Conservation (phyloP, 768 basidiomycete genomes). For the Leccinum fibrillosum region DNA sequence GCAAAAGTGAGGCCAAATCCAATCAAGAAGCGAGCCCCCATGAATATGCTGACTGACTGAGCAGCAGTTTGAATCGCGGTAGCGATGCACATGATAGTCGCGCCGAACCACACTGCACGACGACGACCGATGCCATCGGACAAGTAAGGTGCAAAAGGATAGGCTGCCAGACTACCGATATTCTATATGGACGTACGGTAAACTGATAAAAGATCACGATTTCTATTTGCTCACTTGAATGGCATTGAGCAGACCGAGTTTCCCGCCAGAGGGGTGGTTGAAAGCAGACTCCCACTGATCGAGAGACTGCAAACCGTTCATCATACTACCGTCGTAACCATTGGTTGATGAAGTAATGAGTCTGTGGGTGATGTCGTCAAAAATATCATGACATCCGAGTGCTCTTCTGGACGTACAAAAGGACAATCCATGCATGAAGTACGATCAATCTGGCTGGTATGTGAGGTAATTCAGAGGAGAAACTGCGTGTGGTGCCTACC, state of each 20-base stretch:
- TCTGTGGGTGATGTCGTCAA: conserved; percentile 28
- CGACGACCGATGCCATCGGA: neutral
- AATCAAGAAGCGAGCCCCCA: neutral
- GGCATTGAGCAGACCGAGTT: neutral
- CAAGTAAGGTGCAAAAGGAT: neutral
- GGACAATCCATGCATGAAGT: conserved; percentile 68
- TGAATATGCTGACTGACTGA: neutral
- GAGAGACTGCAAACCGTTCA: conserved; percentile 76
- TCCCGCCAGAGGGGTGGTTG: conserved; percentile 37
- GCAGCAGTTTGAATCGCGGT: neutral
- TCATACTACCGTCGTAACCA: conserved; percentile 76
- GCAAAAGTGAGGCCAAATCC: neutral
- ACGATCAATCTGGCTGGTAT: conserved; percentile 44
- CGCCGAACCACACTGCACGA: neutral
- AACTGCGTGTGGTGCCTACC: conserved; percentile 36
- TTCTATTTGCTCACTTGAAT: neutral
- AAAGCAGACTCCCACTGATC: conserved; percentile 63
- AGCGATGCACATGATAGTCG: neutral
- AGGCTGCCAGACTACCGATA: neutral
- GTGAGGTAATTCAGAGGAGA: neutral
- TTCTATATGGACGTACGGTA: neutral
- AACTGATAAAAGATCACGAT: neutral
- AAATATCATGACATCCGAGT: neutral
- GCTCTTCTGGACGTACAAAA: conserved; percentile 44
- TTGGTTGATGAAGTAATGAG: conserved; percentile 75